Base-by-base conservation (phyloP, 257 asterid genomes). In the Capsicum chinense region DNA sequence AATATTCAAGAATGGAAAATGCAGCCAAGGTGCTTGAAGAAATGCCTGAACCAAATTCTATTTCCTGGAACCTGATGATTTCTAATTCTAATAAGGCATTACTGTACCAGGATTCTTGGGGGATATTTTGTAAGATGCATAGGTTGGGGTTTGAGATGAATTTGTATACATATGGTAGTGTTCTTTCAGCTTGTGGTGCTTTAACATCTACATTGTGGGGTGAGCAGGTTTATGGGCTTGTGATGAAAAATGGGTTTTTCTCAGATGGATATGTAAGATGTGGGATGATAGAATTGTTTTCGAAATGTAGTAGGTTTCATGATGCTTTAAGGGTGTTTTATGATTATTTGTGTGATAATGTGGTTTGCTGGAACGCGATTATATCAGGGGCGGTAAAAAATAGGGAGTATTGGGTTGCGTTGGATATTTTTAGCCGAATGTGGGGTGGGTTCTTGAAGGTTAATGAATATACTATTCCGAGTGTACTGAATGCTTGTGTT, bases 381-480 rank as follows among this genome's bases (percentile, higher is more conserved):
- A 91, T 95, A 13, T 91, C 98, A 2, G 97, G 93, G 52, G 97
- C 98, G 5, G 97, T 92, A n/a, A 94, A 93, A 87, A 91, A 83
- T 84, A 83, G 81, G 16, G 87, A 91, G 8, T 69, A 87, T 85
- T 58, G 81, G 85, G 69, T 87, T 56, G 95, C 98, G 2, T 81
- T 94, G 83, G 85, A 86, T 71, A 86, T 90, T 83, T 94, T 93
- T 84, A 33, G 42, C 37, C 83, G 69, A 86, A 91, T 95, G 94
- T 88, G 91, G 79, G 76, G 80, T 66, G 79, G 52, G 26, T 80
- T 79, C n/a, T 42, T 90, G 52, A 81, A 64, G 44, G 98, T 97
- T n/a, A 92, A 89, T 84, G 88, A 87, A 60, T 92, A 88, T 62
- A 94, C 98, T 0, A 86, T 92, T 86, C 91, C 97, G 7, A 89